phyloP scores from a whole-genome alignment of 345 rosid genomes.

The Passiflora organensis region DNA sequence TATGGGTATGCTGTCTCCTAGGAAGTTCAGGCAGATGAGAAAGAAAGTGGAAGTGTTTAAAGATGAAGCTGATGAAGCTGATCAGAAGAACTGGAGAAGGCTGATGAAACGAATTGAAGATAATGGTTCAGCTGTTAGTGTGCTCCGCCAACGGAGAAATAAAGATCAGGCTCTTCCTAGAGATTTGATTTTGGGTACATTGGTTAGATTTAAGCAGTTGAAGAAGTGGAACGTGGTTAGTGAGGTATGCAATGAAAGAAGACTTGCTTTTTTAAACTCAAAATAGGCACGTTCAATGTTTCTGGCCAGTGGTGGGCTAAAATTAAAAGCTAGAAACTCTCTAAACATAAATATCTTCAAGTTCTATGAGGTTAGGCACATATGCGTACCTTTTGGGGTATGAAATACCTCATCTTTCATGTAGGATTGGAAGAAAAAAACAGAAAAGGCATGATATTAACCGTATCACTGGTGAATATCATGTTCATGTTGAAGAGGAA shows the following conservation, averaged over 20 bases:
- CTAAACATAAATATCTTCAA: no score
- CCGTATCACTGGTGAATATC: no score
- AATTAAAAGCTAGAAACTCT: no score
- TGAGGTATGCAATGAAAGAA: constrained; percentile 52
- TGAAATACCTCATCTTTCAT: no score
- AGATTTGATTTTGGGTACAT: constrained; percentile 73
- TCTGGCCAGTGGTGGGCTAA: no score
- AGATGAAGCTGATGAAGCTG: constrained; percentile 63
- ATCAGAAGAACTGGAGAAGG: constrained; percentile 80
- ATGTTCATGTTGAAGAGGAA: no score
- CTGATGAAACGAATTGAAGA: constrained; percentile 76
- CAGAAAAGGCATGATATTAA: no score
- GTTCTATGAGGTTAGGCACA: no score
- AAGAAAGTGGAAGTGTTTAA: constrained; percentile 67
- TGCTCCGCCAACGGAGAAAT: constrained; percentile 47
- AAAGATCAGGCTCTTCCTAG: constrained; percentile 50
- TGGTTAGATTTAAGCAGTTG: constrained; percentile 87
- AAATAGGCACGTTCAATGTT: neutral
- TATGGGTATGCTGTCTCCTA: constrained; percentile 78
- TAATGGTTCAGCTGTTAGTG: constrained; percentile 52
- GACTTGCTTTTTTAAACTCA: neutral
- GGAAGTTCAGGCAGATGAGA: constrained; percentile 69
- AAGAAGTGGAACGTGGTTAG: constrained; percentile 79
- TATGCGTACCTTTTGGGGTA: neutral
- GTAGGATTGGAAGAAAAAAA: no score